Base-by-base conservation (phyloP, 768 basidiomycete genomes). In the Suillus alpinus region DNA sequence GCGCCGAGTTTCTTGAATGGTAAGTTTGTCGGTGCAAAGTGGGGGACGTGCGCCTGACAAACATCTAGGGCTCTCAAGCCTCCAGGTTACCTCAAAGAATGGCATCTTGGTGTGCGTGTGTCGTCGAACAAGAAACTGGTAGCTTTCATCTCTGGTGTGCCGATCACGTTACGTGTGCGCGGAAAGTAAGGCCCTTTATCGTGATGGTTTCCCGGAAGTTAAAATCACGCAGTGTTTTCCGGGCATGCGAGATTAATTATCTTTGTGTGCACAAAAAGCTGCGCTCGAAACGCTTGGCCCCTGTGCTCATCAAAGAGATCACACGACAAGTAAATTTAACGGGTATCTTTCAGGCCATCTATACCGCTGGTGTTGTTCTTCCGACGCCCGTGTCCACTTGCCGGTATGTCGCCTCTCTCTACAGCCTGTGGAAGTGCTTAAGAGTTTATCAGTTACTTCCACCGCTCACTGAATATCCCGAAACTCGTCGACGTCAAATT, bases 251-350 rank as follows among this genome's bases (percentile, higher is more conserved):
- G 75, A 95, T 99, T 78, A 99, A 98, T 74, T 98, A 92, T 75
- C 88, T 99, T 55, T 96, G 94, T 68, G 88, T 98, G 1, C 95
- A 97, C 83, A 99, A 99, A 80, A 98, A 97, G 75, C 78, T 98
- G 39, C 89, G 97, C 18, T 92, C 94, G 0, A 98, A 98, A 73
- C 90, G 97, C 43, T 80, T 98, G 26, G 89, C 97, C 0, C 97
- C 97, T 0, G 92, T 98, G 13, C 82, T 99, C 55, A 98, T 99
- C 77, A 97, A 97, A 72, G 97, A 99, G 70, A 90, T 98, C 29
- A 98, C 97, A 0, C 83, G 97, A 23, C 92, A 93, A 70, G 91
- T 92, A 57, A 86, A 98, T 72, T 81, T 98, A 40, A 83, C 86
- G 63, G 92, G 92, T 36, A 81, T 97, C 57, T 98, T 97, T 79